These are phyloP conservation scores for Aplosporella prunicola DNA, from an alignment of 2,329 filamentous ascomycete genomes.

Conservation along the genomic window DNA sequence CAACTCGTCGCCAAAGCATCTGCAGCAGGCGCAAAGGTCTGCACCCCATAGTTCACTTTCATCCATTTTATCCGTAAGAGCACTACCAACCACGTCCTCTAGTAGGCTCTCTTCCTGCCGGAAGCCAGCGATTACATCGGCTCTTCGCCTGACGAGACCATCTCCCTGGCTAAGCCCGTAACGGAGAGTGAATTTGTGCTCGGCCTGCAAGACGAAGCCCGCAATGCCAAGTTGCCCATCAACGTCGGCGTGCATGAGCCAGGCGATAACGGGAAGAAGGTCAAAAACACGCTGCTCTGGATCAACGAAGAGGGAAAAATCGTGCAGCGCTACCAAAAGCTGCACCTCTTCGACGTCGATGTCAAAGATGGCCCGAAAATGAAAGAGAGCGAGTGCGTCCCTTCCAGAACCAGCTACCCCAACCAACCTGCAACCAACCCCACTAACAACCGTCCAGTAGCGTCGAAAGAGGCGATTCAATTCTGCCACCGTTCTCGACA, in stretches of 20 bases:
- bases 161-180: conserved; percentile 60
- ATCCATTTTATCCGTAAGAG: not conserved
- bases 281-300: conserved; percentile 59
- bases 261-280: conserved; percentile 38
- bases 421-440: too few species aligned
- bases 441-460: conserved; percentile 26
- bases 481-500: conserved; percentile 63
- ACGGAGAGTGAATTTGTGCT: conserved; percentile 61
- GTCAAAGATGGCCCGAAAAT: conserved; percentile 48
- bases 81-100: not conserved
- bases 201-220: conserved; percentile 62
- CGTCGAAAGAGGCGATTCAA: conserved; percentile 56
- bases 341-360: conserved; percentile 77
- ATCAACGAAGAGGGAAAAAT: conserved; percentile 53
- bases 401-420: too few species aligned
- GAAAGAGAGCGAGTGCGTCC: conserved; percentile 46
- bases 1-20: conserved; percentile 63
- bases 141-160: conserved; percentile 54
- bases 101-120: conserved; percentile 73
- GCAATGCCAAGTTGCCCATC: conserved; percentile 55
- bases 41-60: not conserved
- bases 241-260: conserved; percentile 85
- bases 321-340: conserved; percentile 66
- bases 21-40: conserved; percentile 66
- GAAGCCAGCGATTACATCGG: conserved; percentile 89